phyloP scores from a whole-genome alignment of 768 basidiomycete genomes.

The Tylopilus subfusipes region DNA sequence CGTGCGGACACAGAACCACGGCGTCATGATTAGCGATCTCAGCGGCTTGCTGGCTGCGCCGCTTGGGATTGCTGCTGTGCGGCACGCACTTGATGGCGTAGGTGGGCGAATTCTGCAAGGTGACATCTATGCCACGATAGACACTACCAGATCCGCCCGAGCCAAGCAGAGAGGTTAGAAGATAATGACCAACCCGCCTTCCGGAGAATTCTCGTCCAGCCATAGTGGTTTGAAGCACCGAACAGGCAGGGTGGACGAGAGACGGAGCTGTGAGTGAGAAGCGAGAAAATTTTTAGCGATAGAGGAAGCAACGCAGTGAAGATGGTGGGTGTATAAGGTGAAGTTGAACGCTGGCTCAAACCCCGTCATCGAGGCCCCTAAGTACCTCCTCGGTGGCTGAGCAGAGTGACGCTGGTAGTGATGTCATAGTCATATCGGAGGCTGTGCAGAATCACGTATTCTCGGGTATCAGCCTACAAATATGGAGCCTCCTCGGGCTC shows the following conservation, averaged over 20 bases:
- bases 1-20: slow-evolving; percentile 44
- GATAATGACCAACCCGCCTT: slow-evolving; percentile 52
- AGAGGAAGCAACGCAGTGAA: too few relatives aligned
- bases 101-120: slow-evolving; percentile 36
- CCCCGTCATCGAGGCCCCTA: not conserved
- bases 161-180: slow-evolving; percentile 62
- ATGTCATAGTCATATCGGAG: not conserved
- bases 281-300: not conserved
- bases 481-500: too few relatives aligned
- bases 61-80: slow-evolving; percentile 45
- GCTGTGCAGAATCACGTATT: not conserved
- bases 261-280: not conserved
- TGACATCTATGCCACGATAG: slow-evolving; percentile 63
- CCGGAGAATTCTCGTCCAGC: slow-evolving; percentile 45
- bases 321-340: not conserved
- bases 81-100: slow-evolving; percentile 77
- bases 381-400: not conserved
- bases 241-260: not conserved
- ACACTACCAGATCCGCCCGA: slow-evolving; percentile 76
- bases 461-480: not conserved
- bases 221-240: not conserved
- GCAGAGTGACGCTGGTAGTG: not conserved
- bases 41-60: slow-evolving; percentile 57
- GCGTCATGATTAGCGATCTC: slow-evolving; percentile 57
- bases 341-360: not conserved